Evolutionary conservation across 371 early-diverging fungal genomes (phyloP).

Genomic region (Blastocladiella emersonii): DNA sequence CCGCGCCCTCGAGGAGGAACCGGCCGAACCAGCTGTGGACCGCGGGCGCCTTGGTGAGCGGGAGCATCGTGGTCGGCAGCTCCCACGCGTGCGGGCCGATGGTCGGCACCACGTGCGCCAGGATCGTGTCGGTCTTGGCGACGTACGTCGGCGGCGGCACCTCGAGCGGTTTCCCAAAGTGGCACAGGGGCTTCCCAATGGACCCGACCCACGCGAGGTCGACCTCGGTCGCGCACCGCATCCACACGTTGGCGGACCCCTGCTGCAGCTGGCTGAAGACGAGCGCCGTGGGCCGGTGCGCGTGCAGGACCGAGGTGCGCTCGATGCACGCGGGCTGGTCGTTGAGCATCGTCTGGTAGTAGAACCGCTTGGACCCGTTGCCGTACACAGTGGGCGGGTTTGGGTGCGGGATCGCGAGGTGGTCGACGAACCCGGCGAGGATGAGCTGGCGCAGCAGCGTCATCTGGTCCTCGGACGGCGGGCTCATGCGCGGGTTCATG

Average conservation of each 20-base stretch:
- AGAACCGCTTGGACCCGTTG: slow-evolving; percentile 33
- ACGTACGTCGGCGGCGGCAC: slow-evolving; percentile 36
- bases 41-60: background rate
- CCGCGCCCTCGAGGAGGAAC: background rate
- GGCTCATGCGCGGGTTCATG: slow-evolving; percentile 50
- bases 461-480: slow-evolving; percentile 50
- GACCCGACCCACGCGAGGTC: slow-evolving; percentile 64
- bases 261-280: slow-evolving; percentile 11
- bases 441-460: slow-evolving; percentile 69
- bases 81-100: background rate
- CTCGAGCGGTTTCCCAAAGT: slow-evolving; percentile 47
- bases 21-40: background rate
- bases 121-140: background rate
- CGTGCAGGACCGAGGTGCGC: slow-evolving; percentile 46
- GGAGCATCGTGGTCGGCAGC: background rate
- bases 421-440: slow-evolving; percentile 78
- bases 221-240: slow-evolving; percentile 68
- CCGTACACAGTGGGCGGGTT: slow-evolving; percentile 15
- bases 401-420: slow-evolving; percentile 52
- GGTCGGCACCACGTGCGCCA: background rate
- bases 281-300: slow-evolving; percentile 4
- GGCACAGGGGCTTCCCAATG: slow-evolving; percentile 47
- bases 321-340: slow-evolving; percentile 61
- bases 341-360: slow-evolving; percentile 71
- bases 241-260: slow-evolving; percentile 29